Base-by-base conservation (phyloP, 192 early-diverging fungal genomes). In the Cladochytrium replicatum region DNA sequence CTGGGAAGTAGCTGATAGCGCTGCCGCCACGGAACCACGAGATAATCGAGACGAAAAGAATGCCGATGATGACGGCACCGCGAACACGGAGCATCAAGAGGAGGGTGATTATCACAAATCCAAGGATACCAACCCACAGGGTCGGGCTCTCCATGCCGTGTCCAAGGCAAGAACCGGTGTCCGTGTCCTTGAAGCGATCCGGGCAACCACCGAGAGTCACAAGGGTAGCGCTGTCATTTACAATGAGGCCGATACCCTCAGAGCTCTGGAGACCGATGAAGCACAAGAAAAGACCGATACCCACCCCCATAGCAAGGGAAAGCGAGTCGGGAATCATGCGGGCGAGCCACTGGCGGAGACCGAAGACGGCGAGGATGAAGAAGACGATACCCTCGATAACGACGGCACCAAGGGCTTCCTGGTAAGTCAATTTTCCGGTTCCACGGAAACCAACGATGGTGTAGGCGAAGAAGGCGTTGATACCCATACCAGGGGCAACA, bases 331-430 rank as follows among this genome's bases (percentile, higher is more conserved):
- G 85, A 41, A 89, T 84, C 29, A 75, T 50, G 7, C 79, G 69
- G 22, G 85, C 83, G 55, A 89, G 71, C 74, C 81, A 79, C 64
- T 89, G 85, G 31, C 87, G 81, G n/a, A 87, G 56, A 37, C 86
- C 86, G 15, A 89, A 53, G 25, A 84, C 69, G 7, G 87, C 82
- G 24, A 89, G 68, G 15, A 80, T 52, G 46, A 87, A 71, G 56
- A 89, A 89, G 49, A 88, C 71, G 17, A 89, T 41, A 21, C 87
- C 87, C 66, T 89, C 87, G 49, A 89, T 77, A 46, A 84, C 83
- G 48, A 89, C 84, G 2, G 86, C 86, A 7, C 80, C 71, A 24
- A 89, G 54, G 6, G 84, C 82, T 23, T 75, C 79, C 41, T 69
- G 46, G 50, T 82, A 84, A 15, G 72, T 57, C n/a, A 86, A 72